Conservation (phyloP, 139 green algal genomes). For the Marvania coccoides region DNA sequence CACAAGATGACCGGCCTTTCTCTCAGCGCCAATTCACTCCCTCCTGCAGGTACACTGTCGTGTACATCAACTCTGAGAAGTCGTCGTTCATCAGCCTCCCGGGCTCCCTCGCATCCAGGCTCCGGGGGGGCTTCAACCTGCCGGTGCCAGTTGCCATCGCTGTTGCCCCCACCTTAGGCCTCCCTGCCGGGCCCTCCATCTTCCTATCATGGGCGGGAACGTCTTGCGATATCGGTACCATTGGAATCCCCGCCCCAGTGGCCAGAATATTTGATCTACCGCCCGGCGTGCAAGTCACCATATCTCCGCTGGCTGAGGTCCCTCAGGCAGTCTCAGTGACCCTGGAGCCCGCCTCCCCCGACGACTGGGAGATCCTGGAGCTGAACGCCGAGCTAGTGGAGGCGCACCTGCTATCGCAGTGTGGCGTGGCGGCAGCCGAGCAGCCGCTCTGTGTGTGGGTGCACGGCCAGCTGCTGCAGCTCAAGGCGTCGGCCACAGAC, state of each 20-base stretch:
- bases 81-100: background rate
- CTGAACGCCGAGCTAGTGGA: slow-evolving; percentile 69
- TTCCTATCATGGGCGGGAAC: slow-evolving; percentile 35
- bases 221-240: background rate
- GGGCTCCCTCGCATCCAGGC: slow-evolving; percentile 10
- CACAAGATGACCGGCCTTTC: too few relatives aligned
- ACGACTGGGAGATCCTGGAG: slow-evolving; percentile 86
- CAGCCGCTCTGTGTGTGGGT: slow-evolving; percentile 67
- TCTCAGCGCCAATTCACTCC: too few relatives aligned
- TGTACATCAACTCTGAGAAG: background rate
- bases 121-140: background rate
- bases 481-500: slow-evolving; percentile 18
- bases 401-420: slow-evolving; percentile 61
- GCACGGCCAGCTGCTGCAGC: slow-evolving; percentile 22
- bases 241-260: slow-evolving; percentile 42
- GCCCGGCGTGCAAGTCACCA: slow-evolving; percentile 16
- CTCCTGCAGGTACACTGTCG: background rate
- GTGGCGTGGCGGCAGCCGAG: slow-evolving; percentile 41
- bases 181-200: background rate
- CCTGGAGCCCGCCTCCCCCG: slow-evolving; percentile 47
- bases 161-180: background rate
- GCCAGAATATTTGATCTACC: slow-evolving; percentile 29
- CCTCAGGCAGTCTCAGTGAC: slow-evolving; percentile 34
- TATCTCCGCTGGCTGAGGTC: slow-evolving; percentile 26
- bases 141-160: background rate